phyloP scores from a whole-genome alignment of 116 monocot genomes.

The Posidonia oceanica region DNA sequence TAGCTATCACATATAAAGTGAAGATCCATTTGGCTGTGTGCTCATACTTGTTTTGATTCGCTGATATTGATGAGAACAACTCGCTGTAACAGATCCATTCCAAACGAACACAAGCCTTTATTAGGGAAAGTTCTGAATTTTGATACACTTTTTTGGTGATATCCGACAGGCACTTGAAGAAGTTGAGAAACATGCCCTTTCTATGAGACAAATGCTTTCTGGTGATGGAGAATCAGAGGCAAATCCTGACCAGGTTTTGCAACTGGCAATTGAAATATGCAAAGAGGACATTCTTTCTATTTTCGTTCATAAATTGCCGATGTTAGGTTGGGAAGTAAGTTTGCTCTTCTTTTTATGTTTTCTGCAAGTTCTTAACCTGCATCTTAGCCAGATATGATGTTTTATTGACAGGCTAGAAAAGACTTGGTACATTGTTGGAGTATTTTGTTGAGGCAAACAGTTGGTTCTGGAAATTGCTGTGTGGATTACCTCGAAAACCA shows the following conservation, averaged over 20 bases:
- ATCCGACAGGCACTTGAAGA: constrained; percentile 81
- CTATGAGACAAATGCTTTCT: constrained; percentile 66
- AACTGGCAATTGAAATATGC: constrained; percentile 82
- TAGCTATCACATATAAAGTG: no score
- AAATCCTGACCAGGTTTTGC: constrained; percentile 55
- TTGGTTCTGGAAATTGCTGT: constrained; percentile 54
- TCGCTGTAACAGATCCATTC: not conserved
- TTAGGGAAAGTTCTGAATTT: not conserved
- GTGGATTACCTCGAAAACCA: constrained; percentile 83
- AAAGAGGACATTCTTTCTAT: constrained; percentile 90
- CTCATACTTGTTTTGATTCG: no score
- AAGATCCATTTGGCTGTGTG: no score
- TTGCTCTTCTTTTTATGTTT: constrained; percentile 2
- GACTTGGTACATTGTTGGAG: constrained; percentile 84
- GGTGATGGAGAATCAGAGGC: constrained; percentile 86
- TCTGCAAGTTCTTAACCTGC: not conserved
- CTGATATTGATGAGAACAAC: not conserved
- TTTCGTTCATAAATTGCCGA: constrained; percentile 78
- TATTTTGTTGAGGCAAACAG: constrained; percentile 69
- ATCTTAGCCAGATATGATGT: not conserved
- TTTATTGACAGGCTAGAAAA: constrained; percentile 69
- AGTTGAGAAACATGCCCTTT: constrained; percentile 67
- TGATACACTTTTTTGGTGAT: not conserved
- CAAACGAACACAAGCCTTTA: not conserved
- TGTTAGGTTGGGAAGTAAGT: constrained; percentile 90